These are phyloP conservation scores for Poteriospumella lacustris DNA, from an alignment of 108 stramenopile genomes.

Conservation along the genomic window DNA sequence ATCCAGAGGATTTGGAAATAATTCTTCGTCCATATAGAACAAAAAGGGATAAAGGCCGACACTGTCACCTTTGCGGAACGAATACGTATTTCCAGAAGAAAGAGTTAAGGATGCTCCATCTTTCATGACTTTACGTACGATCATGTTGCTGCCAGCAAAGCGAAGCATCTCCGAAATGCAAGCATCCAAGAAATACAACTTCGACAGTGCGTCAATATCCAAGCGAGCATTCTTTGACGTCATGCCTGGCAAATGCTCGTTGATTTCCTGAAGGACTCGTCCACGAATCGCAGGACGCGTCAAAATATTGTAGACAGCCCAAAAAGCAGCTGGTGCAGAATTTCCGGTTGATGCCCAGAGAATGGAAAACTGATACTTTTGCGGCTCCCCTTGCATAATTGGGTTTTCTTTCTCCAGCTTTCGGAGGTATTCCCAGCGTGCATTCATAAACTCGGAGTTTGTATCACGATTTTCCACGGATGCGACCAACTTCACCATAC, in stretches of 20 bases:
- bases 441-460: not conserved
- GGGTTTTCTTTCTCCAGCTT: not conserved
- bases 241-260: not conserved
- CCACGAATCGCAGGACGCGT: not conserved
- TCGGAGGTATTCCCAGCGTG: not conserved
- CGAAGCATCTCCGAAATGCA: slow-evolving; percentile 2
- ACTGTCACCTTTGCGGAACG: slow-evolving; percentile 9
- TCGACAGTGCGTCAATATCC: not conserved
- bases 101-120: not conserved
- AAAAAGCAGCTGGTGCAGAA: not conserved
- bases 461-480: too few species aligned
- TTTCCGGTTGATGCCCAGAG: slow-evolving; percentile 8
- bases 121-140: not conserved
- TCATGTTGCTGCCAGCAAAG: not conserved
- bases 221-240: too few species aligned
- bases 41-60: not conserved
- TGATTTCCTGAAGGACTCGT: not conserved
- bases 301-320: not conserved
- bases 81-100: not conserved
- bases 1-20: not conserved
- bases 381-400: not conserved
- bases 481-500: too few species aligned
- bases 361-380: not conserved
- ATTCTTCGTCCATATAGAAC: not conserved
- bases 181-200: not conserved